A percentile compares a stretch with the other conserved stretches of the same genome.
phyloP scores from a whole-genome alignment of 2,329 filamentous ascomycete species.

The Akanthomyces lecanii region DNA sequence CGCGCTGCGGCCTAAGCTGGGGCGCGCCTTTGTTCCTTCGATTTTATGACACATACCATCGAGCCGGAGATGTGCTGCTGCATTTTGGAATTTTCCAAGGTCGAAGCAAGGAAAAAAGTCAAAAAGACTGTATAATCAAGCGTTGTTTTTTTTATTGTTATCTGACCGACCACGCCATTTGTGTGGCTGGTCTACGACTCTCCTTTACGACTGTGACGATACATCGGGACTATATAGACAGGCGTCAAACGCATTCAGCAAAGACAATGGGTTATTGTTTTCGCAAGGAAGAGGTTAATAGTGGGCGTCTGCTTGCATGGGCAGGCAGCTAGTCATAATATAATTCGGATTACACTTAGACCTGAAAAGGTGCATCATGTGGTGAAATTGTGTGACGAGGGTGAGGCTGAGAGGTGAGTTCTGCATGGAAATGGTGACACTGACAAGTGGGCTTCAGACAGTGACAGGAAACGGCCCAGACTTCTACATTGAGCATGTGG shows the following conservation, averaged over 20 bases:
- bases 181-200: constrained; percentile 15
- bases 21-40: too few relatives aligned
- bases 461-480: background rate
- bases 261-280: background rate
- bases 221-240: background rate
- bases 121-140: background rate
- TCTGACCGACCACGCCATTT: background rate
- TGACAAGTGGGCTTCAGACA: background rate
- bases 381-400: background rate
- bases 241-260: background rate
- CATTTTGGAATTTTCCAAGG: background rate
- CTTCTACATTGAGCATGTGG: background rate
- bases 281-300: background rate
- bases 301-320: background rate
- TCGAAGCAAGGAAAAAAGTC: background rate
- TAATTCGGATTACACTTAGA: background rate
- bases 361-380: background rate
- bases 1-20: constrained; percentile 24
- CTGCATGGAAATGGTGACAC: background rate
- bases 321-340: constrained; percentile 2
- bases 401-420: too few relatives aligned
- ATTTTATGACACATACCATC: background rate
- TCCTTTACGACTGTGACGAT: constrained; percentile 20
- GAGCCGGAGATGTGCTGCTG: background rate
- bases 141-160: constrained; percentile 1